phyloP scores from a whole-genome alignment of 2,329 filamentous ascomycete genomes.

The Xylaria arbuscula region DNA sequence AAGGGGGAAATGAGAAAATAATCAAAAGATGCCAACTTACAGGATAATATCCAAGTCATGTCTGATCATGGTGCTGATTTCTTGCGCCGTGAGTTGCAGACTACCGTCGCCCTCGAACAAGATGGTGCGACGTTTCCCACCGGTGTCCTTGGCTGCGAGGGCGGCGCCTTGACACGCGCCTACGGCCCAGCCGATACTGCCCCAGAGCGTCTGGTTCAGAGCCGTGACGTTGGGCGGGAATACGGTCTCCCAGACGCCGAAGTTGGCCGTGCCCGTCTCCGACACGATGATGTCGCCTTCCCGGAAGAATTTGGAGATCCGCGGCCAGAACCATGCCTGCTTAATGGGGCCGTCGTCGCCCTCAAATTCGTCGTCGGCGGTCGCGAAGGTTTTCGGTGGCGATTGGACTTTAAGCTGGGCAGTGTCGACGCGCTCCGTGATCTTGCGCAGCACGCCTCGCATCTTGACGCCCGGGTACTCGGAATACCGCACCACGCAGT shows the following conservation, averaged over 20 bases:
- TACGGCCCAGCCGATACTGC: constrained; percentile 72
- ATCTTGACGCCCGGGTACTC: constrained; percentile 82
- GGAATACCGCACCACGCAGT: constrained; percentile 79
- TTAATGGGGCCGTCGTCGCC: constrained; percentile 63
- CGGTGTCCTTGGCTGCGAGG: constrained; percentile 75
- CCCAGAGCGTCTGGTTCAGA: constrained; percentile 81
- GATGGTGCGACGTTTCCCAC: constrained; percentile 71
- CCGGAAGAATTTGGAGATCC: constrained; percentile 76
- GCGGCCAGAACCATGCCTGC: constrained; percentile 82
- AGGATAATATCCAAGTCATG: constrained; percentile 81
- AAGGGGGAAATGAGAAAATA: not conserved
- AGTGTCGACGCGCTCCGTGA: constrained; percentile 70
- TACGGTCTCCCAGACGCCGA: constrained; percentile 86
- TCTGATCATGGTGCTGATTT: constrained; percentile 84
- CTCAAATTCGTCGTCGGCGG: constrained; percentile 51
- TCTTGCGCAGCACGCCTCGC: constrained; percentile 79
- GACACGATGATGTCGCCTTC: constrained; percentile 83
- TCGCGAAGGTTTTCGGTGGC: constrained; percentile 65
- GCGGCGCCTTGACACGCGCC: constrained; percentile 73
- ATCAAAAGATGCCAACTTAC: constrained; percentile 56
- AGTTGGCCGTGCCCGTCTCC: constrained; percentile 88
- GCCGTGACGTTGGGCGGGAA: constrained; percentile 83
- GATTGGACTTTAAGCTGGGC: constrained; percentile 66
- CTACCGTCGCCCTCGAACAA: constrained; percentile 91
- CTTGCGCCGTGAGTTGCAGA: constrained; percentile 86